These are phyloP conservation scores for Acorus gramineus DNA, from an alignment of 106 monocot species.

Conservation along the genomic window DNA sequence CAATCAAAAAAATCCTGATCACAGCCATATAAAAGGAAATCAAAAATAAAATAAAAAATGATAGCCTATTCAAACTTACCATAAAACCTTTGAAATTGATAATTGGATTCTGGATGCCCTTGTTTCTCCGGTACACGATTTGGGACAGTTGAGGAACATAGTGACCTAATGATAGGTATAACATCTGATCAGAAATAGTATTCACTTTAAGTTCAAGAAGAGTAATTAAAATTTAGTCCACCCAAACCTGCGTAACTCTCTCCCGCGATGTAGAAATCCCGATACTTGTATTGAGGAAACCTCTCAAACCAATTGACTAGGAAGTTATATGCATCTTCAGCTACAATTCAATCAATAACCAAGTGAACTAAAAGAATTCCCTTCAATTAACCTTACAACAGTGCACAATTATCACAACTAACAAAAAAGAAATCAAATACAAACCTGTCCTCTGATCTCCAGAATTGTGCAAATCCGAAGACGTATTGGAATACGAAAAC, in stretches of 20 bases:
- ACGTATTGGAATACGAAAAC: constrained; percentile 78
- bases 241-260: constrained; percentile 76
- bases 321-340: constrained; percentile 61
- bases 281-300: constrained; percentile 79
- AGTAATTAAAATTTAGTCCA: no score
- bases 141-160: constrained; percentile 94
- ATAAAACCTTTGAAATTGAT: constrained; percentile 95
- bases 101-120: constrained; percentile 34
- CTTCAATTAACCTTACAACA: no score
- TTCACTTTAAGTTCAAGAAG: no score
- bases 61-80: constrained; percentile 26
- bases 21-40: background rate
- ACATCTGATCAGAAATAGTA: no score
- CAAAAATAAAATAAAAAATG: background rate
- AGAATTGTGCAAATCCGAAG: constrained; percentile 34
- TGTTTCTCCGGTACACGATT: constrained; percentile 57
- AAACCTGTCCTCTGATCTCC: constrained; percentile 69
- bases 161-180: constrained; percentile 39
- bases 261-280: constrained; percentile 80
- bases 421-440: no score
- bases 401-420: no score
- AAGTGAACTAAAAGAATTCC: no score
- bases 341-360: background rate
- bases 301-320: constrained; percentile 72
- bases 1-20: no score